Conservation (phyloP, 1,284 basidiomycete genomes). For the Ustilago tritici region DNA sequence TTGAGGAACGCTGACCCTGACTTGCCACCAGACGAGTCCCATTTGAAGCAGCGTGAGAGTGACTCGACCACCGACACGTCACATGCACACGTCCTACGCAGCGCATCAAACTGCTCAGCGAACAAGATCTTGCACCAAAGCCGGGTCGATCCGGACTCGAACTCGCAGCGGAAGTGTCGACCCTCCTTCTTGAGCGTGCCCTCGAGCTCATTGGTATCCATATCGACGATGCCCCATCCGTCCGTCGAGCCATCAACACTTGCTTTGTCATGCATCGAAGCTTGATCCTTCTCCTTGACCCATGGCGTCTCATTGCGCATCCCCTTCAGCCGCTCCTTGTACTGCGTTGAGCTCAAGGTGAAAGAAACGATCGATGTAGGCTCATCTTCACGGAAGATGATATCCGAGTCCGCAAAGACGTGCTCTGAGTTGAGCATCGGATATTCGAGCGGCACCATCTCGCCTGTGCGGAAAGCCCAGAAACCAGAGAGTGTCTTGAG, state of each 20-base stretch:
- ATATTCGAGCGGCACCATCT: constrained; percentile 73
- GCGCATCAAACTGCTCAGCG: constrained; percentile 95
- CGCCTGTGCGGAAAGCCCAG: constrained; percentile 72
- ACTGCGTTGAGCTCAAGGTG: constrained; percentile 88
- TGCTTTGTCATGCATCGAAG: constrained; percentile 75
- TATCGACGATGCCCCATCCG: constrained; percentile 47
- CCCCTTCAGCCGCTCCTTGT: constrained; percentile 71
- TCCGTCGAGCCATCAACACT: constrained; percentile 65
- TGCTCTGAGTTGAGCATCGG: constrained; percentile 71
- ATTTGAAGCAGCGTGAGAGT: constrained; percentile 92
- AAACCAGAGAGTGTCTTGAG: constrained; percentile 88
- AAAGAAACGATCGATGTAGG: constrained; percentile 98
- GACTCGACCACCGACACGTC: constrained; percentile 94
- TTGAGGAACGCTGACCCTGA: constrained; percentile 97
- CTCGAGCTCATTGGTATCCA: constrained; percentile 51
- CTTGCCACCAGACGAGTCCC: constrained; percentile 95
- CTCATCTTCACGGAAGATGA: constrained; percentile 93
- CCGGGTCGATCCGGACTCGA: constrained; percentile 80
- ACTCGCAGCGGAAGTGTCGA: constrained; percentile 67
- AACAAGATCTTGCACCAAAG: constrained; percentile 92
- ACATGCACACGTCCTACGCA: constrained; percentile 91
- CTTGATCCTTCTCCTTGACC: constrained; percentile 39
- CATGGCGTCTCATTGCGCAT: constrained; percentile 46
- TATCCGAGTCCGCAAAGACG: constrained; percentile 89
- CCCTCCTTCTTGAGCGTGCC: constrained; percentile 61